Evolutionary conservation across 306 rosid genomes (phyloP).

Genomic region (Ceratonia siliqua): DNA sequence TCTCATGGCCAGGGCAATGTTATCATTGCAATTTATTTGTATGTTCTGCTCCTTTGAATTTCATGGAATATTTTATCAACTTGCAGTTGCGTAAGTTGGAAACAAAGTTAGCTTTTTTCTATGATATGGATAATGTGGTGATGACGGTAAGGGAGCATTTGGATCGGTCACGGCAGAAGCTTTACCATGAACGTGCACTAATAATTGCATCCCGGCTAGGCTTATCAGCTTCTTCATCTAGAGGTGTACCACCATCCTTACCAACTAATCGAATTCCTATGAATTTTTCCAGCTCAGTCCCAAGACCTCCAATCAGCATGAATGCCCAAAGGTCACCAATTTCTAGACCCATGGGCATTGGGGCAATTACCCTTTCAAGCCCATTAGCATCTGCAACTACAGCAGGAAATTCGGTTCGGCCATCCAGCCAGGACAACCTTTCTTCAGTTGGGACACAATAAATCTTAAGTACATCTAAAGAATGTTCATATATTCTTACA

Average conservation of each 20-base stretch:
- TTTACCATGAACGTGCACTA: conserved; percentile 73
- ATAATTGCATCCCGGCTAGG: conserved; percentile 76
- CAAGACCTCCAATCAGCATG: conserved; percentile 58
- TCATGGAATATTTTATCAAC: conserved; percentile 26
- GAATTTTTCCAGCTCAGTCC: conserved; percentile 57
- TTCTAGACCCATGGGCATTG: conserved; percentile 50
- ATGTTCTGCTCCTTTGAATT: conserved; percentile 14
- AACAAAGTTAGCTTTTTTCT: conserved; percentile 63
- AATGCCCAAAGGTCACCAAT: conserved; percentile 56
- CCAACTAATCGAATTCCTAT: conserved; percentile 54
- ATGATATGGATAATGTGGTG: conserved; percentile 66
- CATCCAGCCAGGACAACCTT: conserved; percentile 53
- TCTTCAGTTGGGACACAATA: conserved; percentile 51
- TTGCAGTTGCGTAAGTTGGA: conserved; percentile 78
- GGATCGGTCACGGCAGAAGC: conserved; percentile 78
- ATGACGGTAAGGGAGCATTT: conserved; percentile 69
- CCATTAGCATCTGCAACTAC: conserved; percentile 43
- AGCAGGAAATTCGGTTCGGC: conserved; percentile 50
- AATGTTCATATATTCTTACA: conserved; percentile 28
- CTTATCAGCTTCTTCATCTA: conserved; percentile 56
- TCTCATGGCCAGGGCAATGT: background rate
- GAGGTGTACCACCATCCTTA: conserved; percentile 48
- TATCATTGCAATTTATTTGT: background rate
- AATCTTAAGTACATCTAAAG: conserved; percentile 3
- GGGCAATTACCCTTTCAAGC: conserved; percentile 38